Percentiles rank a stretch among this genome's conserved stretches.
Conservation (phyloP, 352 stramenopile species). For the Elongisporangium prolatum region DNA sequence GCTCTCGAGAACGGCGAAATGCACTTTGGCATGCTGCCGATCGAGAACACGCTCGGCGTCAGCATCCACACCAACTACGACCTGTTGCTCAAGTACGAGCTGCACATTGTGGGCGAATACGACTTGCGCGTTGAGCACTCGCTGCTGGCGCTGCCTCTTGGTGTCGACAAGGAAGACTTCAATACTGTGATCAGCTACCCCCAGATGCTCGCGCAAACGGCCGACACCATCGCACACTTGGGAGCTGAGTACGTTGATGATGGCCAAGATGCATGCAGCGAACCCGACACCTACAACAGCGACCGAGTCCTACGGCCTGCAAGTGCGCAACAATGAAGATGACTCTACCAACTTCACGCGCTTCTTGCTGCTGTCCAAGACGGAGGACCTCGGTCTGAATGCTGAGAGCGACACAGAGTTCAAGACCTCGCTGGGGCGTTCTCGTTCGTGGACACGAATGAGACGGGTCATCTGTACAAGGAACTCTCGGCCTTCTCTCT, state of each 20-base stretch:
- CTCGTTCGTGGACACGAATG: constrained; percentile 59
- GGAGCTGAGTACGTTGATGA: constrained; percentile 95
- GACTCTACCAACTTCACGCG: constrained; percentile 93
- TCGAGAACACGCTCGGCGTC: constrained; percentile 94
- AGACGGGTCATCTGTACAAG: constrained; percentile 58
- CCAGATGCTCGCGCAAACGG: constrained; percentile 95
- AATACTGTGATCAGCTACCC: constrained; percentile 96
- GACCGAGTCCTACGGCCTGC: constrained; percentile 91
- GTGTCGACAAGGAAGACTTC: constrained; percentile 85
- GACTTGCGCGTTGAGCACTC: constrained; percentile 86
- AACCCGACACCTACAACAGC: constrained; percentile 89
- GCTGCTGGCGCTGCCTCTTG: constrained; percentile 89
- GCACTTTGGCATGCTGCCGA: constrained; percentile 92
- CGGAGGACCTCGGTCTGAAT: constrained; percentile 27
- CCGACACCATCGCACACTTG: constrained; percentile 90
- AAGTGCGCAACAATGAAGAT: constrained; percentile 87
- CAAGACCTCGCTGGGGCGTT: constrained; percentile 78
- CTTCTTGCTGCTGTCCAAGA: constrained; percentile 87
- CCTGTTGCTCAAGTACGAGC: constrained; percentile 60
- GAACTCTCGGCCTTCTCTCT: constrained; percentile 57
- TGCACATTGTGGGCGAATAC: constrained; percentile 65
- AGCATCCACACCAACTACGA: constrained; percentile 97
- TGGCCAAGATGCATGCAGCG: constrained; percentile 95
- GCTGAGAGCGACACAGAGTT: constrained; percentile 32
- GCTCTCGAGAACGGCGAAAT: constrained; percentile 74